These are phyloP conservation scores for Caloboletus firmus DNA, from an alignment of 1,284 basidiomycete genomes.

Conservation along the genomic window DNA sequence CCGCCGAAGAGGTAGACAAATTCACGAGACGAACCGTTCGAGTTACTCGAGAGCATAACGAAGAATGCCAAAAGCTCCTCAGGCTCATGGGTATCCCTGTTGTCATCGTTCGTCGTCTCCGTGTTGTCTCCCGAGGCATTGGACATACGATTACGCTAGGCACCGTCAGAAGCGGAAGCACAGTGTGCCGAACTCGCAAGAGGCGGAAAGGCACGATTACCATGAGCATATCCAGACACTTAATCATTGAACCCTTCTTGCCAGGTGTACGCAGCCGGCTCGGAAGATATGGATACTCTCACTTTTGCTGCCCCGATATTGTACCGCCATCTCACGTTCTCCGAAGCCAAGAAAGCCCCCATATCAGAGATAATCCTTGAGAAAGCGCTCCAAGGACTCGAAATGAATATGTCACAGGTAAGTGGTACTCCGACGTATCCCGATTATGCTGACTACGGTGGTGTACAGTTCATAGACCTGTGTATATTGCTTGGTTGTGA, in stretches of 20 bases:
- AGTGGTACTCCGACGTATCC: conserved; percentile 1
- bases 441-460: conserved; percentile 5
- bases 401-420: conserved; percentile 91
- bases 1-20: conserved; percentile 89
- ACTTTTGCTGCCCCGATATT: conserved; percentile 93
- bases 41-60: conserved; percentile 95
- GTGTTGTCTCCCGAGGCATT: neutral
- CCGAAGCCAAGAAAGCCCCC: conserved; percentile 98
- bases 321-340: conserved; percentile 95
- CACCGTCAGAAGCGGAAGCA: conserved; percentile 97
- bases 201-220: conserved; percentile 74
- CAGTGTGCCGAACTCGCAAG: conserved; percentile 97
- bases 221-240: neutral
- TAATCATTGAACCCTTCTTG: conserved; percentile 8
- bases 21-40: conserved; percentile 91
- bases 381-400: conserved; percentile 82
- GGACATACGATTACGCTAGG: conserved; percentile 49
- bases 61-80: conserved; percentile 88
- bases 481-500: conserved; percentile 98
- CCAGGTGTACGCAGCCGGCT: conserved; percentile 94
- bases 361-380: conserved; percentile 90
- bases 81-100: conserved; percentile 97
- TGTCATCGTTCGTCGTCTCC: conserved; percentile 73
- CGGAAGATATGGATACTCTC: conserved; percentile 99
- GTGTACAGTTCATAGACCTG: conserved; percentile 86